phyloP scores from a whole-genome alignment of 345 rosid genomes.

The Eutrema japonicum region DNA sequence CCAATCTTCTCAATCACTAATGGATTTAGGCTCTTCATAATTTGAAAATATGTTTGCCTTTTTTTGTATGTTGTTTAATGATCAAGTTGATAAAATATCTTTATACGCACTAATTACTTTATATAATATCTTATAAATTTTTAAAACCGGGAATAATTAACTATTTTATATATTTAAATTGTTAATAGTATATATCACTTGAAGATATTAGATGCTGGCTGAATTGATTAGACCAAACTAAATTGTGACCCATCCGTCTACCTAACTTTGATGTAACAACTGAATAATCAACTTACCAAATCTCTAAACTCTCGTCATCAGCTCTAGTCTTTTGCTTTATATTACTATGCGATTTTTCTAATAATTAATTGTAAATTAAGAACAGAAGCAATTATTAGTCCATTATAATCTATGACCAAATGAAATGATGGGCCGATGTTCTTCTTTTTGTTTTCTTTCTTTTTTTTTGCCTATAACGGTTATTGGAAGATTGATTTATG shows the following conservation, averaged over 20 bases:
- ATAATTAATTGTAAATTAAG: not conserved
- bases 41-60: not conserved
- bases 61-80: not conserved
- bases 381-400: constrained; percentile 32
- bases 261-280: constrained; percentile 37
- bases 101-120: not conserved
- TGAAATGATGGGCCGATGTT: constrained; percentile 32
- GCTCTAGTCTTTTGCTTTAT: not conserved
- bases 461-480: not conserved
- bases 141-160: not conserved
- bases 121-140: not conserved
- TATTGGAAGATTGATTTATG: too few species aligned
- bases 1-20: not conserved
- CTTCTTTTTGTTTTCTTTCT: not conserved
- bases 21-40: not conserved
- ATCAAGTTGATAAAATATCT: not conserved
- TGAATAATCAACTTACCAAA: constrained; percentile 24
- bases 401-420: constrained; percentile 26
- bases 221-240: constrained; percentile 29
- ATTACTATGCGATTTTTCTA: not conserved
- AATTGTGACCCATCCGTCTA: not conserved
- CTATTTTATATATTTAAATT: not conserved
- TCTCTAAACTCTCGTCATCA: constrained; percentile 8
- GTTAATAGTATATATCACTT: not conserved
- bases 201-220: not conserved